Base-by-base conservation (phyloP, 73 alveolate genomes). In the Paramecium bursaria region DNA sequence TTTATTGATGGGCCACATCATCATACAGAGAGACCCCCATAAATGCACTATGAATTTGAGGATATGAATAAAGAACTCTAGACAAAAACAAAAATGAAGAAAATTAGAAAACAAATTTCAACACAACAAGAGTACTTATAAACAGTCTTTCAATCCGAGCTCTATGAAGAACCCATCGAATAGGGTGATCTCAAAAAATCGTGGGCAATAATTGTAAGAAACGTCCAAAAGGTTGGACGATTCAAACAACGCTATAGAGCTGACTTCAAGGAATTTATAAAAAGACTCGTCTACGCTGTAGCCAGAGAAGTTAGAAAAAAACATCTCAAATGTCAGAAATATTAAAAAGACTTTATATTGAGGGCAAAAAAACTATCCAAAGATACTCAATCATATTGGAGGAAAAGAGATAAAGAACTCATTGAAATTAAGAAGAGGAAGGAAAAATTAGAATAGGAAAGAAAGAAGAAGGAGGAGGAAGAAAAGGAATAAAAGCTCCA, bases 381-480 rank as follows among this genome's bases (percentile, higher is more conserved):
- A 87, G 99, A 97, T 80, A 94, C 96, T 95, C 51, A 88, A 46
- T 85, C 87, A 33, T 96, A 87, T 90, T 97, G 99, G 98, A 95
- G 93, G 90, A 95, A 90, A 87, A 92, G 98, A 85, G 99, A 96
- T 85, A 97, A 93, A 57, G 99, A 97, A 90, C 93, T 94, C 48
- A 96, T 94, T 0, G 99, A 97, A 74, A 91, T 93, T 25, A 95
- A 95, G 82, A 97, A 93, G 87, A 97, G 95, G 86, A 94, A 92
- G 76, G 99, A 97, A 74, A 97, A 95, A 86, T 86, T 87, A 39
- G 99, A 97, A 85, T 92, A 86, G 33, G 99, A 97, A 74, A 73
- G 95, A 33, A 95, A 91, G 89, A 97, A 90, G 85, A 95, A 95
- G 86, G 94, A 94, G 85, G 99, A 97, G 73, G 99, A 97, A 74